Evolutionary conservation across 768 basidiomycete species (phyloP).

Genomic region (Collybia nuda): DNA sequence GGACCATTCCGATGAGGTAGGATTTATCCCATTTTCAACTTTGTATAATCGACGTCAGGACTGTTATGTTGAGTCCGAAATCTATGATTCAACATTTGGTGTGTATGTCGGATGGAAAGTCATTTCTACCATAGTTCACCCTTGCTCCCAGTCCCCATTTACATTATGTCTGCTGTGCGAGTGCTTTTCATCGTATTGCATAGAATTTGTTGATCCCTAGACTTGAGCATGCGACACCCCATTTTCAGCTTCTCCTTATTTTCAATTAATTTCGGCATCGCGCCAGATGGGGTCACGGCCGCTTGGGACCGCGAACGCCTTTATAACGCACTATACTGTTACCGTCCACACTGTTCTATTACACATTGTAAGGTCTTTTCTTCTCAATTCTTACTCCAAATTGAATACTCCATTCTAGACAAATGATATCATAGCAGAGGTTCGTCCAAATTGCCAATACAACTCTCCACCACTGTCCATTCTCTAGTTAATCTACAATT

Average conservation of each 20-base stretch:
- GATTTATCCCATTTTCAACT: too few species aligned
- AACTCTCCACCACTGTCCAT: slow-evolving; percentile 23
- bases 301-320: slow-evolving; percentile 54
- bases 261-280: slow-evolving; percentile 20
- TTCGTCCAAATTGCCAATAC: slow-evolving; percentile 8
- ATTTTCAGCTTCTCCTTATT: slow-evolving; percentile 12
- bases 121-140: neutral
- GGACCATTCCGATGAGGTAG: too few species aligned
- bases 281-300: slow-evolving; percentile 42
- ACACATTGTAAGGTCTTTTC: slow-evolving; percentile 37
- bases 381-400: neutral
- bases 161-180: slow-evolving; percentile 4
- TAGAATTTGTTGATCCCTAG: neutral
- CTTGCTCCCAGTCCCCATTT: neutral
- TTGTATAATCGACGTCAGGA: too few species aligned
- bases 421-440: slow-evolving; percentile 8
- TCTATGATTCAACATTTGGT: neutral
- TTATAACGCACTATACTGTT: slow-evolving; percentile 46
- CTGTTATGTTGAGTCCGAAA: too few species aligned
- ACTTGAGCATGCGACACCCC: slow-evolving; percentile 17
- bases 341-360: slow-evolving; percentile 38
- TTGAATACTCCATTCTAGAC: slow-evolving; percentile 7
- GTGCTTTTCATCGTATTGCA: neutral
- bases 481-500: slow-evolving; percentile 44
- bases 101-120: neutral